Base-by-base conservation (phyloP, 768 basidiomycete species). In the Kondoa malvinella region DNA sequence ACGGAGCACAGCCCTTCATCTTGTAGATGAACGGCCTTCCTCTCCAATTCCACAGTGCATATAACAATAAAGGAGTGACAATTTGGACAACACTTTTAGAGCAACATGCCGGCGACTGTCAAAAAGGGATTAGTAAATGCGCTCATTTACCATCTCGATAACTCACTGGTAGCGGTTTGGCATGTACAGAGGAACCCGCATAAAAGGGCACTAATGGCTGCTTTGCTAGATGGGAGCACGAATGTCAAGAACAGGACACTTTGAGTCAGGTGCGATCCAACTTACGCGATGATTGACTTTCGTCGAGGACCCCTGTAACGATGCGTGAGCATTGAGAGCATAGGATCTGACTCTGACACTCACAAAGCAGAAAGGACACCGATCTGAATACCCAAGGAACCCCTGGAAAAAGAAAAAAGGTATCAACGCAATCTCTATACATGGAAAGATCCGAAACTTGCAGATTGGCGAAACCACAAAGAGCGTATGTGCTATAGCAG, bases 381-480 rank as follows among this genome's bases (percentile, higher is more conserved):
- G 69, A 88, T 83, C 76, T 91, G 88, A 72, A 92, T 89, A 74
- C 90, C 91, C 29, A 91, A n/a, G 25, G 50, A 71, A 8, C 40
- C 40, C 8, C n/a, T n/a, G n/a, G n/a, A n/a, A n/a, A n/a, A n/a
- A n/a, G n/a, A n/a, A n/a, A n/a, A n/a, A n/a, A n/a, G n/a, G n/a
- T n/a, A n/a, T n/a, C 3, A 26, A 17, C 3, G 26, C 57, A 67
- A 16, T 26, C 58, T 31, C 29, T 21, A 25, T 32, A 31, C 21
- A 14, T 21, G 25, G 1, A 65, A 58, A 89, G 80, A 76, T 65
- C 68, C 40, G 67, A 61, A 27, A 67, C 71, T 27, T 70, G 72
- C 34, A 77, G 69, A 74, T 92, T 92, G 68, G 88, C 88, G 74
- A 94, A 94, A 12, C 92, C 92, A 77, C 89, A 92, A 17, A 92